Evolutionary conservation across 2,329 filamentous ascomycete species (phyloP), one percentile per base, ranked within the genome.

Genomic region (Tolypocladium amazonense): DNA sequence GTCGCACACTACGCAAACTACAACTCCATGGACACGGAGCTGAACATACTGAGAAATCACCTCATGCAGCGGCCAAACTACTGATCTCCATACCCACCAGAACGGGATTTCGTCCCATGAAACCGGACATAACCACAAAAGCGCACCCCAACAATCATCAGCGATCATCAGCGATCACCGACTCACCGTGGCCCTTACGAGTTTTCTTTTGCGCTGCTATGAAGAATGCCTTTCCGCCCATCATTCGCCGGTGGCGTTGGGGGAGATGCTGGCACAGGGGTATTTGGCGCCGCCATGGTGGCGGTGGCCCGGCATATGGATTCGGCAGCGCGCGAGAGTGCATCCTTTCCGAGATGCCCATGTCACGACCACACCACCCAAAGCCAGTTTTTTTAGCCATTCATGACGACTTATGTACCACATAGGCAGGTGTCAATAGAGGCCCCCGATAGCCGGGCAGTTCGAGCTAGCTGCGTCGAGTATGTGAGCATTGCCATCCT

Each of bases 1-100:
- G 53, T 59, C 53, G 41, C 57, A 6, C 57, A 59, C 38, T 61
- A 60, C 45, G 30, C 56, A 14, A 61, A 59, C 41, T 62, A 62
- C 52, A 59, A 37, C 52, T 59, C 59, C 23, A 58, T 61, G 43
- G 61, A 62, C 35, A 39, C 60, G n/a, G 61, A 62, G 47, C 59
- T 62, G 25, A 55, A 27, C 30, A 61, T 62, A 14, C 53, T 62
- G 27, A 52, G 41, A 23, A 39, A 57, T 39, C 59, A 61, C 25
- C 50, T 62, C 37, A 58, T 58, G 58, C 52, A 58, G 56, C 61
- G 50, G 15, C 4, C 30, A n/a, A n/a, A 47, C 18, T 38, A 14
- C 52, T 61, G n/a, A 57, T 23, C 9, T 14, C 3, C 11, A 2
- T 5, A 11, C 47, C 18, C 18, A 5, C n/a, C 27, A 12, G 47